Evolutionary conservation across 2,329 filamentous ascomycete species (phyloP).

Genomic region (Huntiella savannae): DNA sequence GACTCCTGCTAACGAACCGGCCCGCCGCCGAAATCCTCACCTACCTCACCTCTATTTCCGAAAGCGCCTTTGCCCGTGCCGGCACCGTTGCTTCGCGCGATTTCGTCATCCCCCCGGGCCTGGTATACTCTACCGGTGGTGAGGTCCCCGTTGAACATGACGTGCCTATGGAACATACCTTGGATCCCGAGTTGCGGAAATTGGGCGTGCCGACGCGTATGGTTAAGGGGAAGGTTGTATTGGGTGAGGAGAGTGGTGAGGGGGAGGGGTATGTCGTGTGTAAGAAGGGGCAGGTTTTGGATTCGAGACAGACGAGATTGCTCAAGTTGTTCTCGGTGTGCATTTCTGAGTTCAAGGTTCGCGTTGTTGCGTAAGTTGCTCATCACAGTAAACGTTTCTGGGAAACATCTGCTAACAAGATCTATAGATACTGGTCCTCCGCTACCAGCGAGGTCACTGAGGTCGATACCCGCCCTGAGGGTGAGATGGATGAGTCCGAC

Average conservation of each 20-base stretch:
- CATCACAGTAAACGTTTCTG: neutral
- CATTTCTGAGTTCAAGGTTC: conserved; percentile 75
- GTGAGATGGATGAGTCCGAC: conserved; percentile 5
- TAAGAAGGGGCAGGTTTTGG: conserved; percentile 64
- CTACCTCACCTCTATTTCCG: conserved; percentile 54
- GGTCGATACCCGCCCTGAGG: conserved; percentile 18
- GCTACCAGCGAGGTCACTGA: conserved; percentile 41
- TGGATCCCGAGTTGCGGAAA: conserved; percentile 79
- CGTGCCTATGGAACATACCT: conserved; percentile 65
- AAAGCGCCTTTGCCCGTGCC: conserved; percentile 80
- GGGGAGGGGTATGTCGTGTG: conserved; percentile 55
- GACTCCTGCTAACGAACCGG: conserved; percentile 77
- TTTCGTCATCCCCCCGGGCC: conserved; percentile 67
- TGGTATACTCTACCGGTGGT: conserved; percentile 62
- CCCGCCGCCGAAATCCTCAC: conserved; percentile 43
- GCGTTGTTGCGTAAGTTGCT: conserved; percentile 47
- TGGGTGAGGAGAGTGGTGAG: conserved; percentile 38
- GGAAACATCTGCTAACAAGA: neutral
- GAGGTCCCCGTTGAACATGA: conserved; percentile 67
- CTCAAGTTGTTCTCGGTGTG: conserved; percentile 87
- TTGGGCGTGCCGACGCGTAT: conserved; percentile 79
- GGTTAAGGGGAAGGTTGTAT: conserved; percentile 68
- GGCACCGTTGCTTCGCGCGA: conserved; percentile 55
- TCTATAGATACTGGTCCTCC: conserved; percentile 40
- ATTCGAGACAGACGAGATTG: conserved; percentile 80